A percentile compares a stretch with the other conserved stretches of the same genome.
Conservation (phyloP, 345 rosid species). For the Gossypium raimondii region DNA sequence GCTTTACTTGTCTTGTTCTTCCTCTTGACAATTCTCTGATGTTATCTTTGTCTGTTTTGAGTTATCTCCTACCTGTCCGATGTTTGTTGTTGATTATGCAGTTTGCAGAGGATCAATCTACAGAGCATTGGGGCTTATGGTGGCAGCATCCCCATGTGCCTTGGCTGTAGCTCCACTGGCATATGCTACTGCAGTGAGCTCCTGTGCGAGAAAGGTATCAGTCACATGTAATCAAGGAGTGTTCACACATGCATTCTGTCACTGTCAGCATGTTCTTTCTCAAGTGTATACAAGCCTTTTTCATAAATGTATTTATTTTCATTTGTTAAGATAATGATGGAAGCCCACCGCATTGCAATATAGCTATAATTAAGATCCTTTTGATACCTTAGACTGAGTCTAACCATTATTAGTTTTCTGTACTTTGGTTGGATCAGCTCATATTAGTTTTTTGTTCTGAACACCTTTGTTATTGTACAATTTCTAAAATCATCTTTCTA, state of each 20-base stretch:
- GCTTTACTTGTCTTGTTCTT: not conserved
- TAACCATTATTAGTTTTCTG: not conserved
- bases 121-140: conserved; percentile 93
- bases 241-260: not conserved
- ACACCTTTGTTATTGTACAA: not conserved
- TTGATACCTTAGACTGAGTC: not conserved
- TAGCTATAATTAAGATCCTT: not conserved
- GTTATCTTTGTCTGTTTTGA: conserved; percentile 1
- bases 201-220: conserved; percentile 87
- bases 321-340: not conserved
- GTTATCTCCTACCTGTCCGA: conserved; percentile 11
- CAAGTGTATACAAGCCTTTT: not conserved
- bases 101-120: conserved; percentile 93
- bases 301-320: not conserved
- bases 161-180: conserved; percentile 98
- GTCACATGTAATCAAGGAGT: not conserved
- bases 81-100: conserved; percentile 30
- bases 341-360: not conserved
- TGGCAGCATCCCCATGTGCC: conserved; percentile 97
- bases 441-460: not conserved
- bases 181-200: conserved; percentile 94
- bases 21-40: conserved; percentile 7
- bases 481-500: conserved; percentile 2
- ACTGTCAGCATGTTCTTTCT: not conserved
- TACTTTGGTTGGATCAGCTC: not conserved